These are phyloP conservation scores for Fragilariopsis cylindrus DNA, from an alignment of 108 stramenopile species.

Conservation along the genomic window DNA sequence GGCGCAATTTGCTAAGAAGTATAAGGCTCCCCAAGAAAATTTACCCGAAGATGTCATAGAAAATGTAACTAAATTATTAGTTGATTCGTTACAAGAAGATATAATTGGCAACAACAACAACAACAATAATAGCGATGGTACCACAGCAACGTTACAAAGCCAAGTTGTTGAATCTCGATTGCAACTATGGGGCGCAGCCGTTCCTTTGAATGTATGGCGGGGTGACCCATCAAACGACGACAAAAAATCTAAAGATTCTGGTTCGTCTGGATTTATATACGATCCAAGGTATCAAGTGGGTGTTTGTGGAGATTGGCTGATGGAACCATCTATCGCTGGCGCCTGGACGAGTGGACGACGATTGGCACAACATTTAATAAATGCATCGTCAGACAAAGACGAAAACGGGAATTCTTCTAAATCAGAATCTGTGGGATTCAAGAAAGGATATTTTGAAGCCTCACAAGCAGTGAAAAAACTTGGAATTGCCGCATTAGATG, in stretches of 20 bases:
- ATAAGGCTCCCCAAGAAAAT: conserved; percentile 87
- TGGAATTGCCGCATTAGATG: conserved; percentile 12
- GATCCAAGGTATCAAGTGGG: conserved; percentile 64
- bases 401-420: background rate
- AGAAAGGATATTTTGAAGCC: conserved; percentile 3
- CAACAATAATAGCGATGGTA: background rate
- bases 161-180: conserved; percentile 43
- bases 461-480: background rate
- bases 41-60: conserved; percentile 56
- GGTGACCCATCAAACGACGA: background rate
- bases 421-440: conserved; percentile 1
- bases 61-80: conserved; percentile 51
- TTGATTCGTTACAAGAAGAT: conserved; percentile 51
- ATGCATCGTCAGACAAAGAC: background rate
- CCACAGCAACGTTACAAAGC: background rate
- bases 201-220: conserved; percentile 79
- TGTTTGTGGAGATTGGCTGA: conserved; percentile 85
- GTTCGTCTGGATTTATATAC: conserved; percentile 53
- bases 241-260: background rate
- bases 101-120: conserved; percentile 29
- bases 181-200: conserved; percentile 89
- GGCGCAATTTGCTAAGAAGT: conserved; percentile 68
- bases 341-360: conserved; percentile 82
- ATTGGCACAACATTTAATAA: conserved; percentile 52
- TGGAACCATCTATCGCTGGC: conserved; percentile 77